Percentiles rank a stretch among this genome's conserved stretches.
Conservation (phyloP, 345 rosid genomes). For the Camelina sativa region DNA sequence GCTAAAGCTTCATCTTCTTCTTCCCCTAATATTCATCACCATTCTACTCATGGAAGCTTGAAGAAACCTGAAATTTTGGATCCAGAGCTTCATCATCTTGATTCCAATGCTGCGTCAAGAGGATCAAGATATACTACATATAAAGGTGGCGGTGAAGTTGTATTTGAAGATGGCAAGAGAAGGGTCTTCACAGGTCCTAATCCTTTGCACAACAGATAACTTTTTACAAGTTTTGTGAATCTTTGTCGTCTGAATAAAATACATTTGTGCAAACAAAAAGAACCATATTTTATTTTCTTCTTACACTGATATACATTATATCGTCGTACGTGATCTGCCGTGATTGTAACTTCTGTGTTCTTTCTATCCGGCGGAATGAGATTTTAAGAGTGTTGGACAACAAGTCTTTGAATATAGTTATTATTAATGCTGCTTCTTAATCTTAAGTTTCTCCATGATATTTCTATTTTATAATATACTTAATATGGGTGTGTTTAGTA, state of each 20-base stretch:
- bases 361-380: slow-evolving; percentile 18
- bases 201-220: slow-evolving; percentile 47
- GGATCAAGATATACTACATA: slow-evolving; percentile 28
- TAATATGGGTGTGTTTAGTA: not conserved
- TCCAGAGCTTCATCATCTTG: slow-evolving; percentile 32
- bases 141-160: slow-evolving; percentile 27
- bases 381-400: slow-evolving; percentile 28
- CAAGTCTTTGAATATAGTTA: slow-evolving; percentile 27
- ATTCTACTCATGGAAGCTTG: slow-evolving; percentile 38
- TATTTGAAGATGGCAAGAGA: slow-evolving; percentile 43
- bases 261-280: slow-evolving; percentile 31
- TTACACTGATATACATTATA: slow-evolving; percentile 34
- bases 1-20: slow-evolving; percentile 39
- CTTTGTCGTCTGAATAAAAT: slow-evolving; percentile 35
- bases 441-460: slow-evolving; percentile 5
- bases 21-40: slow-evolving; percentile 26
- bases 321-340: slow-evolving; percentile 35
- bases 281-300: not conserved
- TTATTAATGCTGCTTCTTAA: not conserved
- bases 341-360: slow-evolving; percentile 13
- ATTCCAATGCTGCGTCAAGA: slow-evolving; percentile 17
- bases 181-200: slow-evolving; percentile 50
- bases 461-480: not conserved
- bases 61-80: slow-evolving; percentile 20
- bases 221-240: slow-evolving; percentile 35